Percentiles rank a stretch among this genome's conserved stretches.
These are phyloP conservation scores for Penicillium sp. DNA, from an alignment of 2,329 filamentous ascomycete species.

Conservation along the genomic window DNA sequence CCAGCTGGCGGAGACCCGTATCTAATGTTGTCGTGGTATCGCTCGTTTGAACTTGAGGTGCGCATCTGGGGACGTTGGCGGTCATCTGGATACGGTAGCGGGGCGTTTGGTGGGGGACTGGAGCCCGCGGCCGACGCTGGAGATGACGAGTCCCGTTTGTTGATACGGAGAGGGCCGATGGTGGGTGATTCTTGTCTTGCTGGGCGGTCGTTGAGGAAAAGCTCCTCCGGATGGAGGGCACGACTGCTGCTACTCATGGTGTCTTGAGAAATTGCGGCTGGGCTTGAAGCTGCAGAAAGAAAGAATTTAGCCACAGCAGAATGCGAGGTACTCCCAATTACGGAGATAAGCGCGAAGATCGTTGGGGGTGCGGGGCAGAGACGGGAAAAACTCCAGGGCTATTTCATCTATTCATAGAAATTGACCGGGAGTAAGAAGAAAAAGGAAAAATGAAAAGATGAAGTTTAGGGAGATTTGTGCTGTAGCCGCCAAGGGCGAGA, in stretches of 20 bases:
- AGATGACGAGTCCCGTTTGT: conserved; percentile 70
- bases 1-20: conserved; percentile 33
- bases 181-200: conserved; percentile 58
- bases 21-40: conserved; percentile 27
- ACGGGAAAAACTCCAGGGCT: neutral
- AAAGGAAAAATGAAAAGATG: neutral
- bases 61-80: conserved; percentile 42
- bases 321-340: conserved; percentile 13
- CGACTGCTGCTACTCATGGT: conserved; percentile 48
- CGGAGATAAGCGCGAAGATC: conserved; percentile 19
- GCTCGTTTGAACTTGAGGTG: conserved; percentile 31
- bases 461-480: neutral
- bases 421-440: neutral
- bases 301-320: conserved; percentile 12
- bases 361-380: conserved; percentile 1
- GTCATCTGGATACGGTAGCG: conserved; percentile 73
- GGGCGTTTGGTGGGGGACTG: conserved; percentile 48
- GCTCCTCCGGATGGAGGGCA: conserved; percentile 77
- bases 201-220: conserved; percentile 56
- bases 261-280: neutral
- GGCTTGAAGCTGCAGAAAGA: conserved; percentile 1
- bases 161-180: conserved; percentile 79
- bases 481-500: conserved; percentile 21
- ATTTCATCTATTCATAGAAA: conserved; percentile 9
- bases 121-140: conserved; percentile 43